These are phyloP conservation scores for Diaporthe australafricana DNA, from an alignment of 2,329 filamentous ascomycete genomes.

Conservation along the genomic window DNA sequence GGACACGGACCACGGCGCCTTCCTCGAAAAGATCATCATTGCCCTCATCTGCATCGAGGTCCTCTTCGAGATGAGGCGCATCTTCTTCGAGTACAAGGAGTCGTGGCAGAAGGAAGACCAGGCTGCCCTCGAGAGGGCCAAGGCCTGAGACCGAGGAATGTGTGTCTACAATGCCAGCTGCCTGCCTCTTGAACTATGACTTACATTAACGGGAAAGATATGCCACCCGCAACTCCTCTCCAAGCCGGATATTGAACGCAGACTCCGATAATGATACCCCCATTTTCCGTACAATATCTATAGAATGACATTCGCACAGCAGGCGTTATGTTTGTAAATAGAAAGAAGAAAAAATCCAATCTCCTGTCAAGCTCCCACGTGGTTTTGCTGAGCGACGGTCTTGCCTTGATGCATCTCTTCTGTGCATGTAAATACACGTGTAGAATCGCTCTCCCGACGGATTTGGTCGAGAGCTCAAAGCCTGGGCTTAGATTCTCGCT, in stretches of 20 bases:
- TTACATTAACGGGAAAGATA: no score
- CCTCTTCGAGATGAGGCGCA: conserved; percentile 81
- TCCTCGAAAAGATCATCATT: conserved; percentile 97
- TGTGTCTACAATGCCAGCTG: no score
- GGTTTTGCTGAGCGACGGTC: no score
- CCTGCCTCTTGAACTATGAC: no score
- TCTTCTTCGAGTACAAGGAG: conserved; percentile 72
- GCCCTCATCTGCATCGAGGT: conserved; percentile 93
- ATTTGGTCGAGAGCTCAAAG: no score
- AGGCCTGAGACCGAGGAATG: background rate
- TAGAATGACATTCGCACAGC: background rate
- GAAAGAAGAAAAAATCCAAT: background rate
- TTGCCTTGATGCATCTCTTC: background rate
- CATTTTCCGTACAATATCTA: background rate
- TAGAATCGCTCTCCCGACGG: no score
- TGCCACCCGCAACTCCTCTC: background rate
- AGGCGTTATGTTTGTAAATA: background rate
- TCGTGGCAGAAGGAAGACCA: conserved; percentile 35
- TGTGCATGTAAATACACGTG: no score
- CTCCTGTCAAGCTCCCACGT: background rate
- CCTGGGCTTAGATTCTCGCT: no score
- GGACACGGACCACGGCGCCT: conserved; percentile 88
- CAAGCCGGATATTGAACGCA: background rate
- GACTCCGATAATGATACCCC: conserved; percentile 6
- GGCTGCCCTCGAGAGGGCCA: conserved; percentile 7